These are phyloP conservation scores for Rhazya stricta DNA, from an alignment of 257 asterid genomes.

Conservation along the genomic window DNA sequence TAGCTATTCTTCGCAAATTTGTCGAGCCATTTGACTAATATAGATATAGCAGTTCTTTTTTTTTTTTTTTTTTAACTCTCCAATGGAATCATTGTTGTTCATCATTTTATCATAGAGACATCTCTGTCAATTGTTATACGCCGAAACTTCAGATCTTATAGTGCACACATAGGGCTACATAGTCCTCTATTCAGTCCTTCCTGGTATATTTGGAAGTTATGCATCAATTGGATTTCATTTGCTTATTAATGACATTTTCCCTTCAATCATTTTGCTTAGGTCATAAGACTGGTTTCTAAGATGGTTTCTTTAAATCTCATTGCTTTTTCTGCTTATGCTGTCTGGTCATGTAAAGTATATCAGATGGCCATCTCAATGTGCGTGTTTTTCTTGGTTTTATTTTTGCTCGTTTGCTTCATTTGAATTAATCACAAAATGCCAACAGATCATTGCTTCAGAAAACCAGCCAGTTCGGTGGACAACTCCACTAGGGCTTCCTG, in stretches of 20 bases:
- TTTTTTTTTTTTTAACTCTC: no score
- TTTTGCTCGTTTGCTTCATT: conserved; percentile 3
- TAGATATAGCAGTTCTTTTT: neutral
- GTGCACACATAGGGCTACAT: neutral
- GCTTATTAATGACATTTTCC: neutral
- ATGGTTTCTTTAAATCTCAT: neutral
- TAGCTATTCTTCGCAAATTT: neutral
- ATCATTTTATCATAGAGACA: no score
- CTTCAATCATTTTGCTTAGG: neutral
- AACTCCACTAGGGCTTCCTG: conserved; percentile 99
- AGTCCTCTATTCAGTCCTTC: neutral
- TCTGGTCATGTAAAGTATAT: neutral
- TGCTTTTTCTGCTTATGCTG: neutral
- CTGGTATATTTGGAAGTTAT: neutral
- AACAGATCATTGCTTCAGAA: conserved; percentile 81
- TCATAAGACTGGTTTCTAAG: neutral
- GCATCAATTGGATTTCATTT: neutral
- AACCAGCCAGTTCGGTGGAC: conserved; percentile 91
- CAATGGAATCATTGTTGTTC: neutral
- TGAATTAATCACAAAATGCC: conserved; percentile 22
- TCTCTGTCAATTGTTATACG: no score
- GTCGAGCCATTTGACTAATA: neutral
- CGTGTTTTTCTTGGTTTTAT: neutral
- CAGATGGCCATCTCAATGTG: neutral
- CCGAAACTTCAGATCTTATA: neutral